These are phyloP conservation scores for Agaricus blazei DNA, from an alignment of 768 basidiomycete genomes.

Conservation along the genomic window DNA sequence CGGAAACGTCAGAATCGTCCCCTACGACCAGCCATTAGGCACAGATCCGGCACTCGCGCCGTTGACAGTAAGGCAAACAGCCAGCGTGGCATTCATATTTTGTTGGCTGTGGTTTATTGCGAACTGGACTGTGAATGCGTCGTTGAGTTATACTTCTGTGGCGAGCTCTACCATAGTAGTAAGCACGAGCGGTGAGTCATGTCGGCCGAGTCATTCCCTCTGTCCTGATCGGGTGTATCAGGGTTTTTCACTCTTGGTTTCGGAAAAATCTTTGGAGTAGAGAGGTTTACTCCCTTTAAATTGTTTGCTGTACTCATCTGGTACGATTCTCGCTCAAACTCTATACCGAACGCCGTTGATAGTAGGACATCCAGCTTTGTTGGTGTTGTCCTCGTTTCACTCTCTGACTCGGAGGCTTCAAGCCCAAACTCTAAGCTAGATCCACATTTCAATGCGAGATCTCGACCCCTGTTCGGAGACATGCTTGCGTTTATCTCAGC, in stretches of 20 bases:
- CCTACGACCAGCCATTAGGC: not conserved
- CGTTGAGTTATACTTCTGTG: conserved; percentile 86
- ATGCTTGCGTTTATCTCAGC: conserved; percentile 79
- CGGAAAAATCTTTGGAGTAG: conserved; percentile 78
- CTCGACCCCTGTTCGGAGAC: conserved; percentile 52
- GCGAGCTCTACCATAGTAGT: conserved; percentile 91
- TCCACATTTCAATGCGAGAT: conserved; percentile 9
- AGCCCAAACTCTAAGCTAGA: conserved; percentile 20
- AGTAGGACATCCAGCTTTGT: conserved; percentile 30
- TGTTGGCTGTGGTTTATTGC: conserved; percentile 92
- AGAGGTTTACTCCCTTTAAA: conserved; percentile 68
- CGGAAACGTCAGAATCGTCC: not conserved
- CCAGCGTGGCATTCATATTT: conserved; percentile 71
- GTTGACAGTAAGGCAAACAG: conserved; percentile 55
- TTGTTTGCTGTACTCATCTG: conserved; percentile 73
- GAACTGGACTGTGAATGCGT: conserved; percentile 85
- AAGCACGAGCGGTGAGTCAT: conserved; percentile 74
- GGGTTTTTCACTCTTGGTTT: conserved; percentile 92
- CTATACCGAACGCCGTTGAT: not conserved
- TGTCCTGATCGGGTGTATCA: conserved; percentile 21
- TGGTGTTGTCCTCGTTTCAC: conserved; percentile 85
- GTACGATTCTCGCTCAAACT: conserved; percentile 33
- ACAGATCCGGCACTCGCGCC: conserved; percentile 12
- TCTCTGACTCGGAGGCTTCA: conserved; percentile 58
- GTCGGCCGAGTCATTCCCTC: not conserved